Base-by-base conservation (phyloP, 257 asterid genomes). In the Linaria vulgaris region DNA sequence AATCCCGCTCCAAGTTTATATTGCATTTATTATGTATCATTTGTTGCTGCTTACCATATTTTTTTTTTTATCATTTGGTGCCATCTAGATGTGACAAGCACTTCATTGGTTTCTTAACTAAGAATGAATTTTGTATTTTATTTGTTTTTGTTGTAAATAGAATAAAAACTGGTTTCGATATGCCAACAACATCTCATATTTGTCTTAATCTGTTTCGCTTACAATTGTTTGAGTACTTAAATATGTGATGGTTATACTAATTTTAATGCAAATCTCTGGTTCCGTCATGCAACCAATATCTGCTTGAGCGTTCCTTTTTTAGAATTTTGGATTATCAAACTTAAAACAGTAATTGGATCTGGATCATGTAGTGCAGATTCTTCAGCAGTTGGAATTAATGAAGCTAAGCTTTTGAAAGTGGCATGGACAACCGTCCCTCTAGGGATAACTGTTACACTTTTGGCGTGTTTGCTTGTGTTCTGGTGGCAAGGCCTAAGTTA, bases 381-480 rank as follows among this genome's bases (percentile, higher is more conserved):
- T 64, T 89, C 94, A 63, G 68, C 72, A 70, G 63, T 68, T 45
- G 78, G 70, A 75, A 76, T 69, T 66, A 80, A 82, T 76, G 82
- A 82, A 16, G 87, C 89, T 17, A 82, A 81, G 71, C 84, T 89
- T 69, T 76, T 90, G 81, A 94, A 81, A 84, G 83, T 94, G 59
- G 97, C 97, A 23, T 94, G 97, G 99, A 67, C 87, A 73, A 80
- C 90, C 38, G 74, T 87, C 49, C 99, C 97, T 45, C 52, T 89
- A 46, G 99, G 99, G 67, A 64, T 82, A 57, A 45, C 83, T 37
- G 68, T 85, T 59, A 83, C 95, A 27, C 34, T 78, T 67, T 71
- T 72, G 10, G 99, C 86, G 63, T 83, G 90, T 55, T 31, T 78
- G 48, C 74, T 83, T 64, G 83, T 94, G 44, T 74, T 90, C 76